Evolutionary conservation across 306 rosid species (phyloP).

Genomic region (Herpetospermum pedunculosum): DNA sequence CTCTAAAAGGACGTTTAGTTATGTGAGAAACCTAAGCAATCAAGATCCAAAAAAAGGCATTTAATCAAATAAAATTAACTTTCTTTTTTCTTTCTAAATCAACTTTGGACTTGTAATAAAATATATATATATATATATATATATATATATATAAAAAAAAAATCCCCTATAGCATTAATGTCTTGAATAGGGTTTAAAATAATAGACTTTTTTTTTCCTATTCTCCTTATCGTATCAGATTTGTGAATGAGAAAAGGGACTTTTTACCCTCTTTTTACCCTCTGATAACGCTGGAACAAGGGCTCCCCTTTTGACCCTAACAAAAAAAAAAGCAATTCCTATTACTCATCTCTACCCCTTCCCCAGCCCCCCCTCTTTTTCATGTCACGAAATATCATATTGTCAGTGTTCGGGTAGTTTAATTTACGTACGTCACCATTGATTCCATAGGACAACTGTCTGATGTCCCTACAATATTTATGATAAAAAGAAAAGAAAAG

Average conservation of each 20-base stretch:
- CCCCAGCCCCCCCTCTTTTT: background rate
- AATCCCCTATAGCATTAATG: background rate
- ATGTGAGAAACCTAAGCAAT: conserved; percentile 11
- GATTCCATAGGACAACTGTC: background rate
- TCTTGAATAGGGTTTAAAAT: background rate
- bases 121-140: no score
- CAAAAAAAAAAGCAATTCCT: background rate
- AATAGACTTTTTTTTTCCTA: background rate
- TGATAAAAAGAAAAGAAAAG: no score
- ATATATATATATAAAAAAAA: no score
- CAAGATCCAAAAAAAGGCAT: background rate
- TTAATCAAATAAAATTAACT: background rate
- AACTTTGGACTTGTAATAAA: background rate
- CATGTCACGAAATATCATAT: background rate
- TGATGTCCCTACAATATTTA: background rate
- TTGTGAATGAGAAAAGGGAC: background rate
- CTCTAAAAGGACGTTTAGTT: background rate
- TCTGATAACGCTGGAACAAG: background rate
- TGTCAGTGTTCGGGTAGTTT: background rate
- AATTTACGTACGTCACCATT: background rate
- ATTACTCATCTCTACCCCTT: background rate
- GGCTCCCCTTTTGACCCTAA: conserved; percentile 9
- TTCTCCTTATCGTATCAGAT: background rate
- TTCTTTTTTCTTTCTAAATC: background rate
- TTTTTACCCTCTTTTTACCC: background rate